phyloP scores from a whole-genome alignment of 1,284 basidiomycete species.

The Trametes polyzona region DNA sequence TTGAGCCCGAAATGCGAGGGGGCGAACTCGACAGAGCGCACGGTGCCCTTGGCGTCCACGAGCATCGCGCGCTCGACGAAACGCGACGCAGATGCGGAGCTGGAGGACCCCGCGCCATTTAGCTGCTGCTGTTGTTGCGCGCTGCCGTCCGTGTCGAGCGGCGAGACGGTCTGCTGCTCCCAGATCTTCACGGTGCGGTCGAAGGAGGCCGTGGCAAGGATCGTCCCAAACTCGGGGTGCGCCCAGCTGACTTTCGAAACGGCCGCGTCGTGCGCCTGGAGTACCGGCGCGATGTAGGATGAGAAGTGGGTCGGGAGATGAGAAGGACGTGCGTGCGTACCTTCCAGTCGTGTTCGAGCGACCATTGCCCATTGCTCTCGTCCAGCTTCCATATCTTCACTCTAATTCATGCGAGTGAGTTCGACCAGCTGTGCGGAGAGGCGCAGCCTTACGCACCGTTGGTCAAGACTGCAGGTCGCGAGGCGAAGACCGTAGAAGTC shows the following conservation, averaged over 20 bases:
- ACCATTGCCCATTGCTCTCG: slow-evolving; percentile 72
- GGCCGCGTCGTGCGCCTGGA: slow-evolving; percentile 88
- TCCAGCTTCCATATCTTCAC: slow-evolving; percentile 86
- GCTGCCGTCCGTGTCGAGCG: slow-evolving; percentile 43
- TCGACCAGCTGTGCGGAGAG: slow-evolving; percentile 1
- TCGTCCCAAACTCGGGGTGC: slow-evolving; percentile 85
- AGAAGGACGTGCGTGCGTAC: slow-evolving; percentile 43
- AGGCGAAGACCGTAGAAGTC: slow-evolving; percentile 88
- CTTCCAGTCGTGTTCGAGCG: slow-evolving; percentile 86
- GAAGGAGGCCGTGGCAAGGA: slow-evolving; percentile 84
- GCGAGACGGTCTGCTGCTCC: slow-evolving; percentile 65
- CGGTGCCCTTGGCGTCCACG: slow-evolving; percentile 82
- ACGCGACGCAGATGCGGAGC: slow-evolving; percentile 40
- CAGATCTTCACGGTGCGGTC: slow-evolving; percentile 90
- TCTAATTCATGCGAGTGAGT: slow-evolving; percentile 47
- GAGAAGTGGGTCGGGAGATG: background rate
- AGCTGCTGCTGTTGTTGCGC: slow-evolving; percentile 31
- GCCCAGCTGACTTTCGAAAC: slow-evolving; percentile 86
- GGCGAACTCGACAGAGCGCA: slow-evolving; percentile 84
- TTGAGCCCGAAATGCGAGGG: slow-evolving; percentile 87
- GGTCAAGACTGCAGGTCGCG: slow-evolving; percentile 79
- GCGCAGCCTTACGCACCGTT: slow-evolving; percentile 51
- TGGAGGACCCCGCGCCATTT: slow-evolving; percentile 35
- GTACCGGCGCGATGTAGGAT: no score
- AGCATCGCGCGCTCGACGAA: slow-evolving; percentile 82